Percentiles rank a stretch among this genome's conserved stretches.
These are phyloP conservation scores for Puccinia brachypodii DNA, from an alignment of 1,284 basidiomycete species.

Conservation along the genomic window DNA sequence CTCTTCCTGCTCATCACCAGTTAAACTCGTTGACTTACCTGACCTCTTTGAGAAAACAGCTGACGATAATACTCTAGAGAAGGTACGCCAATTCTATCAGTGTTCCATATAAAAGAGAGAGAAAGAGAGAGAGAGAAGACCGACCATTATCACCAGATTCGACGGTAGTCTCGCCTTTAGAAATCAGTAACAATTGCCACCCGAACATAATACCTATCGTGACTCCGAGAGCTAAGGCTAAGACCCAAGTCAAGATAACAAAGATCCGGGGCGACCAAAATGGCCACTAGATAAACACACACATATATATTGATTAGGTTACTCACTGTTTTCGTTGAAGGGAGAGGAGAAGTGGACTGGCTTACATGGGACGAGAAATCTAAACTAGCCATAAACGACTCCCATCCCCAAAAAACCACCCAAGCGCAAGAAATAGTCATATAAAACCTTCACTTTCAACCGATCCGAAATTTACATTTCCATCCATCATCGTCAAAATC, in stretches of 20 bases:
- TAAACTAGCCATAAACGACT: conserved; percentile 35
- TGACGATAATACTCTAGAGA: conserved; percentile 13
- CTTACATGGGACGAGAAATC: conserved; percentile 8
- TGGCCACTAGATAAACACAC: conserved; percentile 11
- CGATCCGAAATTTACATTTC: not conserved
- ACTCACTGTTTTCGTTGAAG: not conserved
- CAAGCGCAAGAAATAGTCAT: conserved; percentile 52
- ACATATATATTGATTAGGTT: not conserved
- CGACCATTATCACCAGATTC: conserved; percentile 78
- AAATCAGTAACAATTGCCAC: conserved; percentile 77
- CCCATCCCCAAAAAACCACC: conserved; percentile 51
- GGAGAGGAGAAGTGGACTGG: not conserved
- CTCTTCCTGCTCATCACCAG: not conserved
- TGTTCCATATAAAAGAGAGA: not conserved
- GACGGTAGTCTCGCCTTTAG: conserved; percentile 82
- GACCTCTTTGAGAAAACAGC: not conserved
- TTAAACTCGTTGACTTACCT: not conserved
- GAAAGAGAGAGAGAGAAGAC: conserved; percentile 1
- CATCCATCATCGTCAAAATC: not conserved
- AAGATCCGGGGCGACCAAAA: conserved; percentile 15
- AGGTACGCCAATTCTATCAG: not conserved
- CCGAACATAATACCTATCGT: conserved; percentile 76
- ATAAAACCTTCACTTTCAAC: conserved; percentile 48
- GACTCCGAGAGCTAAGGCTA: conserved; percentile 62
- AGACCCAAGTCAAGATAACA: conserved; percentile 24